Evolutionary conservation across 805 yeast genomes (phyloP).

Genomic region (Monosporozyma unispora): DNA sequence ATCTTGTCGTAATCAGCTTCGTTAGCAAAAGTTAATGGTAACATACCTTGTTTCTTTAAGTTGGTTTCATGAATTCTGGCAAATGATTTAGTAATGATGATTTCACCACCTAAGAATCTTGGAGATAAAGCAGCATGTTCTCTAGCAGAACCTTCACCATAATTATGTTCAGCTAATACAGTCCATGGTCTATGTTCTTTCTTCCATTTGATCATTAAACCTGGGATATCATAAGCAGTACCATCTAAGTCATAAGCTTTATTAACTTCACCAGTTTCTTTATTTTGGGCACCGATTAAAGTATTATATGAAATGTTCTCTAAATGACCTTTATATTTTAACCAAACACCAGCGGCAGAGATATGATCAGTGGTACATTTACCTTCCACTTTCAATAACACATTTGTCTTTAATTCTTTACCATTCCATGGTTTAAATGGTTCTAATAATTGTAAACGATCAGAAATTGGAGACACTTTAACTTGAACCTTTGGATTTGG

Average conservation of each 20-base stretch:
- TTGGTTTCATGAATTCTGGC: slow-evolving; percentile 98
- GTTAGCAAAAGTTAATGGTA: slow-evolving; percentile 86
- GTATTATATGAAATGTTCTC: slow-evolving; percentile 95
- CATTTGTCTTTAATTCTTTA: slow-evolving; percentile 65
- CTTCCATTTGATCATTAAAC: slow-evolving; percentile 93
- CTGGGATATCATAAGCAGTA: slow-evolving; percentile 74
- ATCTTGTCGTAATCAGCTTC: slow-evolving; percentile 82
- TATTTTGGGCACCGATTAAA: slow-evolving; percentile 91
- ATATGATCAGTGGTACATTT: slow-evolving; percentile 98
- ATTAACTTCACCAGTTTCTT: slow-evolving; percentile 95
- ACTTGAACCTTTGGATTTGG: slow-evolving; percentile 52
- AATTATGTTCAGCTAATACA: slow-evolving; percentile 95
- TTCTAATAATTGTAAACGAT: slow-evolving; percentile 81
- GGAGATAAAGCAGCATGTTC: slow-evolving; percentile 98
- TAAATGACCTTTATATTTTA: slow-evolving; percentile 95
- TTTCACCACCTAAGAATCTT: slow-evolving; percentile 83
- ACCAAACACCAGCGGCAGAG: slow-evolving; percentile 98
- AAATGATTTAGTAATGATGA: slow-evolving; percentile 85
- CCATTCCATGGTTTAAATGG: slow-evolving; percentile 87
- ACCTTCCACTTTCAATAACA: slow-evolving; percentile 87
- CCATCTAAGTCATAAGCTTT: slow-evolving; percentile 83
- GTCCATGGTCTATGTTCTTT: slow-evolving; percentile 78
- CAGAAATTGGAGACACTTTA: slow-evolving; percentile 77
- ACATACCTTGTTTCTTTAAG: slow-evolving; percentile 95
- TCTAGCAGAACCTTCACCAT: slow-evolving; percentile 99